Evolutionary conservation across 208 protist species (phyloP), one percentile per base, ranked within the genome.

Genomic region (Strigomonas culicis): DNA sequence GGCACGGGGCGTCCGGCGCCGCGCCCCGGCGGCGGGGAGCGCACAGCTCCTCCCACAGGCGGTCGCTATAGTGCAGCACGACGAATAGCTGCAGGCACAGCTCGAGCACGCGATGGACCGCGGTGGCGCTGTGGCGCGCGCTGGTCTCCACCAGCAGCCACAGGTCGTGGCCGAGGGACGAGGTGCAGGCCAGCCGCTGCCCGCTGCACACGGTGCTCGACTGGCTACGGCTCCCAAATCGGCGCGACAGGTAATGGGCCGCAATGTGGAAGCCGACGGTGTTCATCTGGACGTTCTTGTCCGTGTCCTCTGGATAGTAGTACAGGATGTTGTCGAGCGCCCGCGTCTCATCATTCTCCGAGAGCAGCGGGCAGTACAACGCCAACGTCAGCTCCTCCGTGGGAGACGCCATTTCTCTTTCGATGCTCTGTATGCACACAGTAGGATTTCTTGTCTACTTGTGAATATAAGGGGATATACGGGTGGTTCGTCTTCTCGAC

Each of bases 241-340:
- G 74, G 53, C 53, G 66, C 63, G 27, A 61, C 13, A 90, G 49
- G 25, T 68, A 84, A 19, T 63, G 66, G 30, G 77, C 60, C 17
- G 79, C 82, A 22, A 88, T 88, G 58, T 79, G 87, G 53, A 90
- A 87, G 34, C 87, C 87, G 46, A 90, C 77, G 0, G 83, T 79
- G 47, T 86, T 88, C 70, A 90, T 80, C 60, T 87, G 72, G 21
- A n/a, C 30, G 58, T 82, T 82, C 6, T 56, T 4, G 30, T 55
- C 31, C 25, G 74, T 64, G 53, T 73, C 57, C 0, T 32, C 4
- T 19, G 87, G 81, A 49, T 79, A 75, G 66, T 81, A 90, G 66
- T 76, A 90, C 44, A 93, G 69, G 44, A 89, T 79, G 56, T 86
- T 88, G 58, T 93, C 83, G 51, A 73, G 68, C 22, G 75, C 77